Conservation (phyloP, 495 filamentous ascomycete species). For the Poronia punctata region DNA sequence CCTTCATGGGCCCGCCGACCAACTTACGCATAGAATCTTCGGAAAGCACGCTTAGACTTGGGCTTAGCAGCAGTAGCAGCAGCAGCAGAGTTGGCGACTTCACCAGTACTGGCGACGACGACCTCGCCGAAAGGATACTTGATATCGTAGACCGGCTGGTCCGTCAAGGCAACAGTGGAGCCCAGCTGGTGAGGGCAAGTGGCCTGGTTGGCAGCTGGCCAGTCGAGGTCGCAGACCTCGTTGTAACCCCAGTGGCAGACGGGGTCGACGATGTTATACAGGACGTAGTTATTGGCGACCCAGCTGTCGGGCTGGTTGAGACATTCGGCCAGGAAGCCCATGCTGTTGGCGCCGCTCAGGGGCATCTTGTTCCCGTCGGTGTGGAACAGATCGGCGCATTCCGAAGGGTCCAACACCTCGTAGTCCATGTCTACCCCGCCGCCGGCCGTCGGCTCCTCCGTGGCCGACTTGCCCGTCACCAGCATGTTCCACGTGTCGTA, state of each 20-base stretch:
- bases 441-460: slow-evolving; percentile 35
- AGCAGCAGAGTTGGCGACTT: slow-evolving; percentile 19
- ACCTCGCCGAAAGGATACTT: slow-evolving; percentile 36
- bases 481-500: slow-evolving; percentile 49
- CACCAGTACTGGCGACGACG: slow-evolving; percentile 29
- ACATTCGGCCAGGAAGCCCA: slow-evolving; percentile 41
- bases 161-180: slow-evolving; percentile 25
- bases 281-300: slow-evolving; percentile 23
- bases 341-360: slow-evolving; percentile 43
- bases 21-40: too few relatives aligned
- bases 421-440: slow-evolving; percentile 37
- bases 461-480: slow-evolving; percentile 36
- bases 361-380: slow-evolving; percentile 38
- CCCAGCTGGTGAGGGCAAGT: slow-evolving; percentile 33
- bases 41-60: too few relatives aligned
- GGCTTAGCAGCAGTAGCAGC: too few relatives aligned
- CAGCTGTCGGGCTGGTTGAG: slow-evolving; percentile 24
- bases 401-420: slow-evolving; percentile 27
- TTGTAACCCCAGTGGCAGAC: slow-evolving; percentile 30
- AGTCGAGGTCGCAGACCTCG: slow-evolving; percentile 38
- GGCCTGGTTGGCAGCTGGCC: slow-evolving; percentile 40
- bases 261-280: slow-evolving; percentile 29
- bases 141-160: slow-evolving; percentile 40
- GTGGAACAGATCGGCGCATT: slow-evolving; percentile 33
- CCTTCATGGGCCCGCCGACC: too few relatives aligned